These are phyloP conservation scores for Babjeviella inositovora DNA, from an alignment of 805 yeast genomes.

Conservation along the genomic window DNA sequence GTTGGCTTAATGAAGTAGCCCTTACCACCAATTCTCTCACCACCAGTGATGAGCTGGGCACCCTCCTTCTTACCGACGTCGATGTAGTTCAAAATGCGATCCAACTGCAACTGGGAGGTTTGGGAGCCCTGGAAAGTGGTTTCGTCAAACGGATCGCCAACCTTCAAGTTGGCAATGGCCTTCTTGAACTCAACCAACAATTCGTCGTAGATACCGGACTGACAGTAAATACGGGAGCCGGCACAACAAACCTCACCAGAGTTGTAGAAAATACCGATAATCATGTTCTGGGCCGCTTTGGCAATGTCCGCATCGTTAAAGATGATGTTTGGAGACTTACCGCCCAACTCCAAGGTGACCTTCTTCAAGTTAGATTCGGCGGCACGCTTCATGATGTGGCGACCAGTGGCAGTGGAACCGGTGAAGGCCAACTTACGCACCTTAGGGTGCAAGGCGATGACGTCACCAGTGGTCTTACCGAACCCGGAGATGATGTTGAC, in stretches of 20 bases:
- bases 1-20: slow-evolving; percentile 73
- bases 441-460: slow-evolving; percentile 61
- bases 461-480: slow-evolving; percentile 75
- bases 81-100: slow-evolving; percentile 63
- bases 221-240: slow-evolving; percentile 82
- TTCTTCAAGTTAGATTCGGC: slow-evolving; percentile 63
- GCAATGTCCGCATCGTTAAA: slow-evolving; percentile 64
- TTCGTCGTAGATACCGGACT: slow-evolving; percentile 70
- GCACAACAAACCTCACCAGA: slow-evolving; percentile 96
- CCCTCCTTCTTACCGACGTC: slow-evolving; percentile 73
- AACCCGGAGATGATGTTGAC: slow-evolving; percentile 76
- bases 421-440: slow-evolving; percentile 89
- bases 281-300: slow-evolving; percentile 59
- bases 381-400: slow-evolving; percentile 51
- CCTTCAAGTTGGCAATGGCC: slow-evolving; percentile 37
- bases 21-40: slow-evolving; percentile 54
- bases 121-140: slow-evolving; percentile 84
- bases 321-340: slow-evolving; percentile 67
- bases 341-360: slow-evolving; percentile 72
- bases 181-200: slow-evolving; percentile 42
- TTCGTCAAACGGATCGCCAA: slow-evolving; percentile 77
- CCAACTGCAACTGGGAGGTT: slow-evolving; percentile 65
- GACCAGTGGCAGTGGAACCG: slow-evolving; percentile 85
- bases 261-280: slow-evolving; percentile 79
- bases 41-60: slow-evolving; percentile 72